Evolutionary conservation across 2,329 filamentous ascomycete genomes (phyloP).

Genomic region (Fusarium sp.): DNA sequence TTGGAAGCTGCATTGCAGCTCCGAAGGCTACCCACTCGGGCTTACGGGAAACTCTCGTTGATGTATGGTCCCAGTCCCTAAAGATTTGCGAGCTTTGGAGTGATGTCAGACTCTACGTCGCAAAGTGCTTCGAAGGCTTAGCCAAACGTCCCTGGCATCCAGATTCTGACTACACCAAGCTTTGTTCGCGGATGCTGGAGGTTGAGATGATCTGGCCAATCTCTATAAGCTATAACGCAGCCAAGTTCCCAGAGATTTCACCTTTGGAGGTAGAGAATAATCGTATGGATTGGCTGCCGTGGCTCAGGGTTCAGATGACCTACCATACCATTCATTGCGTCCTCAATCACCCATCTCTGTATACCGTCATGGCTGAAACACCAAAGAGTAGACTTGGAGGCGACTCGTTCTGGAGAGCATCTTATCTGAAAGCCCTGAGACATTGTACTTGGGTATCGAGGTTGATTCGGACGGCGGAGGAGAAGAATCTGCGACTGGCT

Average conservation of each 20-base stretch:
- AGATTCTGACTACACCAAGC: constrained; percentile 12
- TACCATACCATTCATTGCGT: constrained; percentile 25
- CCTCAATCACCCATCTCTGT: constrained; percentile 26
- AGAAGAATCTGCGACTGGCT: constrained; percentile 9
- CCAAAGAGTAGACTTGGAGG: constrained; percentile 7
- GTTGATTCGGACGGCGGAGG: constrained; percentile 5
- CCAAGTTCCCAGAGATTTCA: neutral
- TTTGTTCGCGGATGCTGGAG: constrained; percentile 5
- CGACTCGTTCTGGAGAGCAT: constrained; percentile 22
- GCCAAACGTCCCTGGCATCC: constrained; percentile 14
- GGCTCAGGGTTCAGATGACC: constrained; percentile 15
- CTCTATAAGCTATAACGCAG: constrained; percentile 10
- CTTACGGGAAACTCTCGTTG: neutral
- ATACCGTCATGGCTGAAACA: constrained; percentile 7
- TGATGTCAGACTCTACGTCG: constrained; percentile 13
- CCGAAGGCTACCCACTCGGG: neutral
- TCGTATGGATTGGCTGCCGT: constrained; percentile 14
- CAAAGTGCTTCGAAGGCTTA: constrained; percentile 12
- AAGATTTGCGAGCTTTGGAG: constrained; percentile 11
- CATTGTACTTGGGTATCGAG: constrained; percentile 32
- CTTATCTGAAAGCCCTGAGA: constrained; percentile 11
- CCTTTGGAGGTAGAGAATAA: neutral
- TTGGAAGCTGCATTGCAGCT: neutral
- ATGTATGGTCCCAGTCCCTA: constrained; percentile 8
- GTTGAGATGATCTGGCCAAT: neutral